Percentiles rank a stretch among this genome's conserved stretches.
Evolutionary conservation across 345 rosid species (phyloP).

Genomic region (Citrus medica): DNA sequence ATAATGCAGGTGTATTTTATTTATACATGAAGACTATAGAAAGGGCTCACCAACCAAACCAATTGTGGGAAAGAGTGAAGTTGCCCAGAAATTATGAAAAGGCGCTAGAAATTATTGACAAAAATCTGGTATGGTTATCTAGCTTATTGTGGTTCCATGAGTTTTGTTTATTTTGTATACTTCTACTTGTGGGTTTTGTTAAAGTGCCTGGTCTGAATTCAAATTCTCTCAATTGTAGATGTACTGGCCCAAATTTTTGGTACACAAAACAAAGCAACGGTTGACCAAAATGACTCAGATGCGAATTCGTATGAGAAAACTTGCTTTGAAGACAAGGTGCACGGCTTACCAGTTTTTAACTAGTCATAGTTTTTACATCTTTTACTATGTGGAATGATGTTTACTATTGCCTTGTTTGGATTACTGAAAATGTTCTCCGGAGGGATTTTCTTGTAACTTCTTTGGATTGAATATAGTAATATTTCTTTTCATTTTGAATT

Average conservation of each 20-base stretch:
- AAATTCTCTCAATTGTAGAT: constrained; percentile 32
- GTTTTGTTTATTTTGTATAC: background rate
- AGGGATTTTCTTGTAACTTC: background rate
- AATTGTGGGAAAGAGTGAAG: constrained; percentile 92
- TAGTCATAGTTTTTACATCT: background rate
- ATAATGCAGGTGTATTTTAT: constrained; percentile 73
- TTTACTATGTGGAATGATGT: background rate
- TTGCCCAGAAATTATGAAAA: constrained; percentile 80
- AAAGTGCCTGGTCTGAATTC: background rate
- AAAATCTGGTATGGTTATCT: constrained; percentile 63
- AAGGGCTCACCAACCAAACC: constrained; percentile 87
- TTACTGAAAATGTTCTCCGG: background rate
- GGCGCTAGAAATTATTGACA: constrained; percentile 88
- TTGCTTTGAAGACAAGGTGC: constrained; percentile 84
- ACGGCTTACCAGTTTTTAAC: background rate
- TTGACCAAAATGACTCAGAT: constrained; percentile 98
- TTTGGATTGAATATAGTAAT: background rate
- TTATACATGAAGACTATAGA: constrained; percentile 94
- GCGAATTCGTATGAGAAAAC: constrained; percentile 96
- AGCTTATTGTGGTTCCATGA: background rate
- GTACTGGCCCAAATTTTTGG: constrained; percentile 91
- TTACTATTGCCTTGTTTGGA: background rate
- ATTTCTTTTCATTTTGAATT: background rate
- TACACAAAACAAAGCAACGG: constrained; percentile 86
- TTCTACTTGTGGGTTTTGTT: background rate